Evolutionary conservation across 441 rosid genomes (phyloP).

Genomic region (Capsella rubella): DNA sequence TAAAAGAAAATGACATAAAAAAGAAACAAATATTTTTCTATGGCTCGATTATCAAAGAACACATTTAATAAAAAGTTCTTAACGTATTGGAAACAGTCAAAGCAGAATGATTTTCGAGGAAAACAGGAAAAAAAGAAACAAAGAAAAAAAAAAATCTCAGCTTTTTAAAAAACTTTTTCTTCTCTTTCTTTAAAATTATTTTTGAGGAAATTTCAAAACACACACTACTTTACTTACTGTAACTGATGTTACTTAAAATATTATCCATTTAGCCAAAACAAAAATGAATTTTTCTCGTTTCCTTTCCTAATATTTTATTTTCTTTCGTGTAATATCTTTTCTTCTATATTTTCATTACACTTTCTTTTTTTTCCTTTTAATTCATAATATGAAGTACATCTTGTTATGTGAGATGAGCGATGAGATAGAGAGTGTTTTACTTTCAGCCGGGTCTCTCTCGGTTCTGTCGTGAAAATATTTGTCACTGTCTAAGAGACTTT

Average conservation of each 20-base stretch:
- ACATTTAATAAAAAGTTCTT: slow-evolving; percentile 19
- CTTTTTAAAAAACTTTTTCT: not conserved
- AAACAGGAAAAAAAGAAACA: not conserved
- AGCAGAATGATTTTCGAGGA: slow-evolving; percentile 41
- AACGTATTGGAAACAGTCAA: slow-evolving; percentile 41
- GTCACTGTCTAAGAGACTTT: slow-evolving; percentile 40
- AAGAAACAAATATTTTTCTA: slow-evolving; percentile 2
- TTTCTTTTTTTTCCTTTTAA: too few relatives aligned
- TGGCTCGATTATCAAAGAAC: slow-evolving; percentile 32
- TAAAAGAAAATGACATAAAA: slow-evolving; percentile 29
- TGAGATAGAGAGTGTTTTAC: too few relatives aligned
- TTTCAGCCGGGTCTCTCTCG: not conserved
- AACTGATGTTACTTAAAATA: not conserved
- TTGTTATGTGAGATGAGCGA: too few relatives aligned
- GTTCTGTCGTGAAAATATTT: slow-evolving; percentile 28
- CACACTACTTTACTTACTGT: slow-evolving; percentile 9
- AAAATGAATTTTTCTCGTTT: not conserved
- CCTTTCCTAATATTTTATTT: not conserved
- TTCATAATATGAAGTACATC: too few relatives aligned
- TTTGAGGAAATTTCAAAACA: slow-evolving; percentile 18
- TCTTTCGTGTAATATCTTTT: not conserved
- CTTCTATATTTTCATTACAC: too few relatives aligned
- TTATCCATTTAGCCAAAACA: not conserved
- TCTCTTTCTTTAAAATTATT: not conserved
- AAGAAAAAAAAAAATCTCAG: not conserved